Percentiles rank a stretch among this genome's conserved stretches.
These are phyloP conservation scores for Emydomyces testavorans DNA, from an alignment of 2,329 filamentous ascomycete genomes.

Conservation along the genomic window DNA sequence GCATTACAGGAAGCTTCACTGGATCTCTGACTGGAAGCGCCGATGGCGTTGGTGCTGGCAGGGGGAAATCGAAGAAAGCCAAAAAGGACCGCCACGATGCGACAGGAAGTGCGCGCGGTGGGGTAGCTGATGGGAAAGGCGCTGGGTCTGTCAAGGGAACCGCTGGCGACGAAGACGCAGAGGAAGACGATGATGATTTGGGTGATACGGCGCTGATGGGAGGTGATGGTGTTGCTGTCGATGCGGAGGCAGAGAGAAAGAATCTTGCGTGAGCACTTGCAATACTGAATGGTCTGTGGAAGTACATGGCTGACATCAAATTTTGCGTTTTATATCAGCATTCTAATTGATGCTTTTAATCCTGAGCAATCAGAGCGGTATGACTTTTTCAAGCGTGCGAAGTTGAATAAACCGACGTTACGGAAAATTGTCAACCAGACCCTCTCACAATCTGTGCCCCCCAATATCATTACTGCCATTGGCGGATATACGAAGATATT, in stretches of 20 bases:
- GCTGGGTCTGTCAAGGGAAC: conserved; percentile 22
- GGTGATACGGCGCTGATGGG: conserved; percentile 41
- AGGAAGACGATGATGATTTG: conserved; percentile 40
- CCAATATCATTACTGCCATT: conserved; percentile 52
- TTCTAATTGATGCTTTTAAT: conserved; percentile 39
- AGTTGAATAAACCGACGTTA: conserved; percentile 41
- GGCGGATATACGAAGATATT: conserved; percentile 56
- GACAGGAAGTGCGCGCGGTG: conserved; percentile 23
- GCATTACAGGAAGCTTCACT: conserved; percentile 34
- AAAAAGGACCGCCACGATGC: conserved; percentile 25
- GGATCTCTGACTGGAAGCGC: conserved; percentile 34
- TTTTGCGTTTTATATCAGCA: conserved; percentile 21
- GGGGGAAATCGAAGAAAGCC: conserved; percentile 22
- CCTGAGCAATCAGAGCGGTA: conserved; percentile 39
- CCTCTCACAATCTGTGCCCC: conserved; percentile 54
- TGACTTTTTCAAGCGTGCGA: conserved; percentile 40
- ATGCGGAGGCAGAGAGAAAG: conserved; percentile 43
- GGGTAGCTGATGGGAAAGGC: conserved; percentile 25
- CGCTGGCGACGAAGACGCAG: conserved; percentile 33
- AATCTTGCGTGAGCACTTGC: conserved; percentile 36
- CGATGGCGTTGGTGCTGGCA: conserved; percentile 26
- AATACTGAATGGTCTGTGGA: conserved; percentile 13
- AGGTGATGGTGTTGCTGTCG: conserved; percentile 36
- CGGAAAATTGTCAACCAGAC: conserved; percentile 54
- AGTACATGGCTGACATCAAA: not conserved